phyloP scores from a whole-genome alignment of 139 green algal species.

The Chlorella sp. region DNA sequence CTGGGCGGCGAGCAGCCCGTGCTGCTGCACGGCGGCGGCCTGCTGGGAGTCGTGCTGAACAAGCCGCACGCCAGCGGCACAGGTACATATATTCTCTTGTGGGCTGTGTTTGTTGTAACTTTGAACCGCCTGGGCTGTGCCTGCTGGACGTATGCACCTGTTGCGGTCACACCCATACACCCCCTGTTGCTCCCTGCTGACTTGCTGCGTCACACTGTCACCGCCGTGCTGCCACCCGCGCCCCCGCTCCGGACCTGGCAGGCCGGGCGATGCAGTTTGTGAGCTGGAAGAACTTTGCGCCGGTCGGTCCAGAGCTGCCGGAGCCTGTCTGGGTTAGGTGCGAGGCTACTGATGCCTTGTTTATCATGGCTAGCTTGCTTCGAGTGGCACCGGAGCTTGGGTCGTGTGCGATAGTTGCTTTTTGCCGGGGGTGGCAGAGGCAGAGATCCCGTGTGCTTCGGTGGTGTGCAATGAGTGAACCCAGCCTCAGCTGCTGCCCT shows the following conservation, averaged over 20 bases:
- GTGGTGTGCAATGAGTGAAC: no score
- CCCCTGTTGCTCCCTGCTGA: no score
- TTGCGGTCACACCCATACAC: background rate
- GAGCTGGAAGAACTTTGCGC: conserved; percentile 40
- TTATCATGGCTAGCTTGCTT: no score
- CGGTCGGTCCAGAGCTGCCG: conserved; percentile 39
- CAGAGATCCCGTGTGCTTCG: no score
- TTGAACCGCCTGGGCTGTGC: background rate
- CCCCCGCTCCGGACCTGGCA: no score
- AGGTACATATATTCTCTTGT: background rate
- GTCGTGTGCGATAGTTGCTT: no score
- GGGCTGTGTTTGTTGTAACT: background rate
- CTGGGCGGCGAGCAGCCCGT: conserved; percentile 37
- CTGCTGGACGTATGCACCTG: background rate
- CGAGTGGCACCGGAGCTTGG: no score
- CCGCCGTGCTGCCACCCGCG: no score
- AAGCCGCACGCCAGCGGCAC: conserved; percentile 13
- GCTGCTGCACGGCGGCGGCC: conserved; percentile 42
- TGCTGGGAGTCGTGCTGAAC: conserved; percentile 41
- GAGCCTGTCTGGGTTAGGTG: conserved; percentile 43
- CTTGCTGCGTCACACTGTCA: no score
- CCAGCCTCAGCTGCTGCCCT: no score
- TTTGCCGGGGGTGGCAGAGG: no score
- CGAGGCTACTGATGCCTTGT: background rate
- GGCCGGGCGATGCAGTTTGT: conserved; percentile 40